Percentiles rank a stretch among this genome's conserved stretches.
Conservation (phyloP, 257 asterid species). For the Echites panduratus region DNA sequence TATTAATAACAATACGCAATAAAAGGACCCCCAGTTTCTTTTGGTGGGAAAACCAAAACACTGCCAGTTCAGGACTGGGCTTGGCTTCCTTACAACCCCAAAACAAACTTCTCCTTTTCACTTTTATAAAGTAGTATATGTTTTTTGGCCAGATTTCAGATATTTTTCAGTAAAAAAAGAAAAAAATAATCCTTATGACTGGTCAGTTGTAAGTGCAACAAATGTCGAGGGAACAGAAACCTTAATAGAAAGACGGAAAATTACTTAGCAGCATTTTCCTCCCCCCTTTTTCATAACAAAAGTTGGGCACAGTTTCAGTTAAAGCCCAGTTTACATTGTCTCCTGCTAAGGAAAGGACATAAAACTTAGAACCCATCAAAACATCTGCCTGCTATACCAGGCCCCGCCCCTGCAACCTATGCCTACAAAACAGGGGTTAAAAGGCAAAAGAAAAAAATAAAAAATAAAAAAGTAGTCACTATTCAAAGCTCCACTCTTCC, state of each 20-base stretch:
- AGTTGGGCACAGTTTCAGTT: slow-evolving; percentile 17
- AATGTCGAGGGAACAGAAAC: not conserved
- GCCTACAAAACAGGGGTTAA: not conserved
- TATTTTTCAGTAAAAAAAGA: not conserved
- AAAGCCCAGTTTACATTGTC: slow-evolving; percentile 16
- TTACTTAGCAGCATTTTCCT: not conserved
- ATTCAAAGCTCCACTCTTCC: slow-evolving; percentile 55
- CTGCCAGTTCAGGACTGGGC: not conserved
- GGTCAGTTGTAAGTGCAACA: not conserved
- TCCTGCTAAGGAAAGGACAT: slow-evolving; percentile 14
- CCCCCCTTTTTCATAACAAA: not conserved
- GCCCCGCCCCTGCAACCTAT: not conserved
- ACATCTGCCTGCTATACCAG: slow-evolving; percentile 11
- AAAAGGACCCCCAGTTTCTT: not conserved
- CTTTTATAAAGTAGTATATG: not conserved
- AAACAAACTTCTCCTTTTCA: not conserved
- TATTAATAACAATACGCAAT: no score
- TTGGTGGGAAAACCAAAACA: not conserved
- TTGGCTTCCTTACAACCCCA: not conserved
- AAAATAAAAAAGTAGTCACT: slow-evolving; percentile 34
- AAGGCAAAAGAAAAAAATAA: not conserved
- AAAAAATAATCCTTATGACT: not conserved
- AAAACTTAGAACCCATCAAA: slow-evolving; percentile 12
- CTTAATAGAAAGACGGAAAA: not conserved
- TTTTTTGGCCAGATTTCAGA: slow-evolving; percentile 5